Conservation (phyloP, 208 protist genomes). For the Leishmania tarentolae region DNA sequence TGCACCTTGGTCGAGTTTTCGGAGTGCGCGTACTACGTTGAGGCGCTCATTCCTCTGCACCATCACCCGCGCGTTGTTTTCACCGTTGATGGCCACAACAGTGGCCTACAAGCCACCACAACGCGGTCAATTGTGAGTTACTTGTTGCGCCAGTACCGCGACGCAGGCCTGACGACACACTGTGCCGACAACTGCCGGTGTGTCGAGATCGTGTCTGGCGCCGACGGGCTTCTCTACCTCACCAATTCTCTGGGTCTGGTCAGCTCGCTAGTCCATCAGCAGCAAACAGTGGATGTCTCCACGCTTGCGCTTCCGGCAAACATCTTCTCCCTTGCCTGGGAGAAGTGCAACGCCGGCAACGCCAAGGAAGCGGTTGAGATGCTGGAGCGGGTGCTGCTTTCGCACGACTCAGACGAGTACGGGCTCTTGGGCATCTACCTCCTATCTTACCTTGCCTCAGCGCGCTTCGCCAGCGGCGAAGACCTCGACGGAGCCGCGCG, state of each 20-base stretch:
- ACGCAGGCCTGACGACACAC: slow-evolving; percentile 16
- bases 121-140: slow-evolving; percentile 19
- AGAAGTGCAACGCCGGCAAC: slow-evolving; percentile 25
- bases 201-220: slow-evolving; percentile 43
- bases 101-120: background rate
- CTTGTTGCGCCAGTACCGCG: slow-evolving; percentile 11
- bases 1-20: slow-evolving; percentile 29
- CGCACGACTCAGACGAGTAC: slow-evolving; percentile 13
- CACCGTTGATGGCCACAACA: slow-evolving; percentile 26
- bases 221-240: slow-evolving; percentile 51
- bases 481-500: slow-evolving; percentile 28
- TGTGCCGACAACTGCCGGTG: slow-evolving; percentile 19
- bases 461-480: slow-evolving; percentile 30
- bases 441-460: slow-evolving; percentile 20
- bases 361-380: slow-evolving; percentile 33
- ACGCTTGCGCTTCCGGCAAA: slow-evolving; percentile 7
- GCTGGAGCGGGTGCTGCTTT: slow-evolving; percentile 40
- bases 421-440: slow-evolving; percentile 23
- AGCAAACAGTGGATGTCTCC: slow-evolving; percentile 6
- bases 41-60: slow-evolving; percentile 55
- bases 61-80: slow-evolving; percentile 42
- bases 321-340: slow-evolving; percentile 15
- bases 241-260: slow-evolving; percentile 57
- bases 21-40: slow-evolving; percentile 41
- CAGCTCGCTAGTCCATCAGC: slow-evolving; percentile 22